Evolutionary conservation across 164 flowering plant genomes (phyloP), one percentile per base, ranked within the genome.

Genomic region (Cinnamomum micranthum): DNA sequence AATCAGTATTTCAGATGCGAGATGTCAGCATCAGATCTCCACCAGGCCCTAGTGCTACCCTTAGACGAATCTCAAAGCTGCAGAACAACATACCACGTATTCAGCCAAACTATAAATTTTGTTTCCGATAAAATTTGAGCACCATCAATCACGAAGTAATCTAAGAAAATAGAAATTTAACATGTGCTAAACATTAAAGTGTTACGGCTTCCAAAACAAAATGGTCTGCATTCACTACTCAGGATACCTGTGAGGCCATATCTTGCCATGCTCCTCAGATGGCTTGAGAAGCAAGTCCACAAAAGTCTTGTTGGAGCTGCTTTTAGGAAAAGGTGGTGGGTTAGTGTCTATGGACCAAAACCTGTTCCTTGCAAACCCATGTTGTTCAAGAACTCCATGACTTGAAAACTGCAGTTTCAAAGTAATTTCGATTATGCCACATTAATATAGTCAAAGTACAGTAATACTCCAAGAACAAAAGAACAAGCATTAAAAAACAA

Each of bases 281-380:
- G 89, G 87, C 82, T 81, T 87, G 69, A 95, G 96, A 41, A 95
- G 80, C 81, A 95, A 84, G 82, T 95, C 98, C 78, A 93, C 77
- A 81, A 70, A 86, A 71, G 90, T 84, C 77, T 86, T 91, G 72
- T 75, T 82, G 58, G 85, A 72, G 71, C 87, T 72, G 77, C 28
- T 73, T 55, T 89, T 81, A 27, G 90, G 88, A 78, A 92, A 80
- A 63, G 96, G 92, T 78, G 97, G 92, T 20, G 97, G 98, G 66
- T 91, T 90, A 73, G 74, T 51, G 67, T 95, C 99, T 78, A 93
- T 81, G 77, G 72, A 82, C 99, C 99, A 95, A 69, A 89, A 47
- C 81, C 87, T 87, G 84, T 91, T 95, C 83, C 98, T 93, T 28
- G 97, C 99, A 88, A 93, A 95, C 70, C 99, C 98, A 91, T 93